Evolutionary conservation across 805 yeast genomes (phyloP).

Genomic region (Cyberlindnera xishuangbannaensis): DNA sequence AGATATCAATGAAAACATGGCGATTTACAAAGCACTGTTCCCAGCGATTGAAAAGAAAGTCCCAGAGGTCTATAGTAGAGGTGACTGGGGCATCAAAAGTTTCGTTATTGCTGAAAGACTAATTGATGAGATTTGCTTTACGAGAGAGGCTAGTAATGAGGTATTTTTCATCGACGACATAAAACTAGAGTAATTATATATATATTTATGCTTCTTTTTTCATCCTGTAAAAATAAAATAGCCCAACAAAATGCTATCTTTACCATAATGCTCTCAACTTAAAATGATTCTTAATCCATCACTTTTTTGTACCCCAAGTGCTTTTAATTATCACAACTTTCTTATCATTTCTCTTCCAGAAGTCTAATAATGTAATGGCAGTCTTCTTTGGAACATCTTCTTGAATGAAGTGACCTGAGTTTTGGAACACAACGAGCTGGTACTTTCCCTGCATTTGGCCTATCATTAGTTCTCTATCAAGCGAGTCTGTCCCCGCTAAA

Average conservation of each 20-base stretch:
- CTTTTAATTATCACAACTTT: constrained; percentile 29
- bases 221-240: too few species aligned
- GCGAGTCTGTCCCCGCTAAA: constrained; percentile 82
- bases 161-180: constrained; percentile 28
- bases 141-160: constrained; percentile 31
- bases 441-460: constrained; percentile 99
- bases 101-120: constrained; percentile 44
- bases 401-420: constrained; percentile 91
- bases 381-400: constrained; percentile 79
- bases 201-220: neutral
- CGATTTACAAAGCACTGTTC: constrained; percentile 47
- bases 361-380: constrained; percentile 45
- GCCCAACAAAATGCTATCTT: too few species aligned
- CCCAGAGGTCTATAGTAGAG: constrained; percentile 50
- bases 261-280: too few species aligned
- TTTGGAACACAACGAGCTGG: constrained; percentile 78
- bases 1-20: constrained; percentile 50
- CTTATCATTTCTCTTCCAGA: constrained; percentile 38
- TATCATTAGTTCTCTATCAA: constrained; percentile 79
- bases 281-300: too few species aligned
- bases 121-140: constrained; percentile 46
- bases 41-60: constrained; percentile 42
- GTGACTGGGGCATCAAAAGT: constrained; percentile 39
- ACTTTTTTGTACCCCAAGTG: constrained; percentile 31
- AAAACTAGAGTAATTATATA: constrained; percentile 1